Percentiles rank a stretch among this genome's conserved stretches.
These are phyloP conservation scores for Haplosporangium sp. DNA, from an alignment of 371 early-diverging fungal species.

Conservation along the genomic window DNA sequence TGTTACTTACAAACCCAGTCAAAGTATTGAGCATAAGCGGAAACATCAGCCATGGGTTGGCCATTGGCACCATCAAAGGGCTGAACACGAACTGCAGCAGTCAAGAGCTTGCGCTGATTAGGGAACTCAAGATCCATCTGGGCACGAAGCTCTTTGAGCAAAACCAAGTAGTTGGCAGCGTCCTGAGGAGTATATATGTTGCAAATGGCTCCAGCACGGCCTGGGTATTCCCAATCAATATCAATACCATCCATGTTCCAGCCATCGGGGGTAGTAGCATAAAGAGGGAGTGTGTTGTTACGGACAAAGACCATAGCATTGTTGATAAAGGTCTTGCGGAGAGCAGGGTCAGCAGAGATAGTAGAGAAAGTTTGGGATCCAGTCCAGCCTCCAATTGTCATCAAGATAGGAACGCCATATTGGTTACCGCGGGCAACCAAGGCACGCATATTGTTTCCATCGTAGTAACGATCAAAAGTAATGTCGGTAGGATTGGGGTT, in stretches of 20 bases:
- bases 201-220: conserved; percentile 72
- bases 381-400: conserved; percentile 87
- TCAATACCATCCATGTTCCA: conserved; percentile 67
- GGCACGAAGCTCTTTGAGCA: conserved; percentile 73
- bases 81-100: conserved; percentile 75
- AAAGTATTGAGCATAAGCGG: conserved; percentile 71
- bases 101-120: conserved; percentile 62
- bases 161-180: conserved; percentile 64
- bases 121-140: conserved; percentile 72
- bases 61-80: conserved; percentile 71
- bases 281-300: conserved; percentile 51
- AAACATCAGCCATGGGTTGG: conserved; percentile 67
- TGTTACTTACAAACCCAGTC: conserved; percentile 66
- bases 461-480: conserved; percentile 54
- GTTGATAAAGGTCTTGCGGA: conserved; percentile 68
- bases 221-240: conserved; percentile 83
- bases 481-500: conserved; percentile 42
- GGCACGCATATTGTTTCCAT: conserved; percentile 58
- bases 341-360: conserved; percentile 60
- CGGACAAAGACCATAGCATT: conserved; percentile 57
- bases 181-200: conserved; percentile 65
- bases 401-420: conserved; percentile 70
- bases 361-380: conserved; percentile 74
- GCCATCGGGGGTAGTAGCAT: conserved; percentile 49
- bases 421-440: conserved; percentile 66